These are phyloP conservation scores for Diaporthe sp. DNA, from an alignment of 2,329 filamentous ascomycete species.

Conservation along the genomic window DNA sequence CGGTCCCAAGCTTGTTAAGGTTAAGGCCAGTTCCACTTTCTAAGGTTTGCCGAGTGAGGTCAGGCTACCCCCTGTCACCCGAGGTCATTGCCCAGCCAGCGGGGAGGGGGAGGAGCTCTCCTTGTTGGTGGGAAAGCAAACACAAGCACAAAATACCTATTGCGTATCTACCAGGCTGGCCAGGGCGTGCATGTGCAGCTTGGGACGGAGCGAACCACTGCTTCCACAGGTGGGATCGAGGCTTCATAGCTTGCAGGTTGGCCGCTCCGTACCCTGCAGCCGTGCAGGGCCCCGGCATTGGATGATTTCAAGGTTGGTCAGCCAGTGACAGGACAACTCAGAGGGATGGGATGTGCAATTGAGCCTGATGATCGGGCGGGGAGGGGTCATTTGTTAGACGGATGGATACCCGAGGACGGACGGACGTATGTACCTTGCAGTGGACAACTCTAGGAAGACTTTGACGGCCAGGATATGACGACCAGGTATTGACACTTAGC, in stretches of 20 bases:
- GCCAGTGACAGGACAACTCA: neutral
- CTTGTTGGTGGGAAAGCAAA: conserved; percentile 6
- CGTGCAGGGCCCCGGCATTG: neutral
- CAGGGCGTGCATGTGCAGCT: conserved; percentile 4
- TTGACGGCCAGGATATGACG: neutral
- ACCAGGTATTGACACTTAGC: neutral
- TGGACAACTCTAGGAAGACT: neutral
- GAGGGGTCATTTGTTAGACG: neutral
- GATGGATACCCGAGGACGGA: neutral
- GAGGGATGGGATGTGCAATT: neutral
- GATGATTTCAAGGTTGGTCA: neutral
- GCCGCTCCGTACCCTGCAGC: neutral
- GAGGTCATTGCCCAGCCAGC: conserved; percentile 36
- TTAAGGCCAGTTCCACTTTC: neutral
- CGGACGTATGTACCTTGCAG: neutral
- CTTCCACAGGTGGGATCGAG: conserved; percentile 1
- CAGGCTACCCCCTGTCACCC: neutral
- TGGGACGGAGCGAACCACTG: neutral
- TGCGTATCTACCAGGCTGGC: neutral
- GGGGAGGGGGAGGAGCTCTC: neutral
- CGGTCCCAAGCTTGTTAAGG: neutral
- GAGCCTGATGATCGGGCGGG: conserved; percentile 12
- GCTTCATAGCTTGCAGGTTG: conserved; percentile 8
- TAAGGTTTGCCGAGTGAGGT: conserved; percentile 13
- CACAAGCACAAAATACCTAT: neutral